phyloP scores from a whole-genome alignment of 2,329 filamentous ascomycete species.

The Huntiella moniliformis region DNA sequence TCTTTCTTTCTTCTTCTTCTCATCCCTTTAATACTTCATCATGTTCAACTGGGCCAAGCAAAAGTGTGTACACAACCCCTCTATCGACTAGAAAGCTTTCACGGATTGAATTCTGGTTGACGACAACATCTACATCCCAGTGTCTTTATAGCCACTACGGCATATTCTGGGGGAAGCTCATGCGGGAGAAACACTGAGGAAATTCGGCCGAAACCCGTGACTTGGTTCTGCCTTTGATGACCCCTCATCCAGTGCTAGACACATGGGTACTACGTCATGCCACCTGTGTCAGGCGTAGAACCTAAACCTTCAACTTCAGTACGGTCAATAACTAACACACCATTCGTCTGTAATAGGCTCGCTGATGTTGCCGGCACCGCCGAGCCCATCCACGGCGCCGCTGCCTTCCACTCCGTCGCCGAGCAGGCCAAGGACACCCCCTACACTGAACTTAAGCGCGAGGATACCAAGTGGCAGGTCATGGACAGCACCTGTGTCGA shows the following conservation, averaged over 20 bases:
- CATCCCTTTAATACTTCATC: constrained; percentile 18
- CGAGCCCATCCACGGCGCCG: constrained; percentile 85
- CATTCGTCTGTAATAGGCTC: constrained; percentile 26
- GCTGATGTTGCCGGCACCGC: constrained; percentile 81
- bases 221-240: background rate
- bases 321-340: constrained; percentile 2
- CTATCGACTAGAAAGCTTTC: too few relatives aligned
- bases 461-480: constrained; percentile 66
- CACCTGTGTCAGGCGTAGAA: background rate
- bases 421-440: constrained; percentile 60
- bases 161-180: too few relatives aligned
- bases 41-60: constrained; percentile 96
- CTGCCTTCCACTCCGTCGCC: constrained; percentile 70
- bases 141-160: too few relatives aligned
- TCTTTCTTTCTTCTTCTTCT: constrained; percentile 4
- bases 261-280: too few relatives aligned
- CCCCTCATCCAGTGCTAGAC: too few relatives aligned
- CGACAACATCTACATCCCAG: too few relatives aligned
- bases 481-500: constrained; percentile 79
- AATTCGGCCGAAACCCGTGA: constrained; percentile 1
- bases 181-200: too few relatives aligned
- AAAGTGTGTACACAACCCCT: constrained; percentile 37
- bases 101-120: too few relatives aligned
- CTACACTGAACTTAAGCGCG: constrained; percentile 59
- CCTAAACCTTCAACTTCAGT: background rate